phyloP scores from a whole-genome alignment of 176 grass and related monocot species.

The Oryza punctata region DNA sequence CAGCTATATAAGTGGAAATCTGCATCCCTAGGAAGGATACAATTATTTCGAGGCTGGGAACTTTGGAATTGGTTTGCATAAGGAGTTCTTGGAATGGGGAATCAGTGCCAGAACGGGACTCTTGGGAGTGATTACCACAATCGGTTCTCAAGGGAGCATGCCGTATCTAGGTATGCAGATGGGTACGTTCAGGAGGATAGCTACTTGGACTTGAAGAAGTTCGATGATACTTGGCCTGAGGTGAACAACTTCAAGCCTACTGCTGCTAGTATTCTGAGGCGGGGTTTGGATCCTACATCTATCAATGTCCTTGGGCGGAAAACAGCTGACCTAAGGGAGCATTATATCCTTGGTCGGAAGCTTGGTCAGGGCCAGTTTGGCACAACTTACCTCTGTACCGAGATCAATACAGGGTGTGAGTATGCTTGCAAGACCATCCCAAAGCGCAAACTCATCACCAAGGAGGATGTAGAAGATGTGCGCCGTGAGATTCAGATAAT shows the following conservation, averaged over 20 bases:
- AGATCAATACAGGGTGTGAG: conserved; percentile 73
- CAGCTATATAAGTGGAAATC: conserved; percentile 15
- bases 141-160: conserved; percentile 23
- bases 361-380: conserved; percentile 96
- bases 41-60: conserved; percentile 43
- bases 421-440: conserved; percentile 96
- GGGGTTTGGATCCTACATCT: conserved; percentile 41
- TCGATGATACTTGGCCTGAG: conserved; percentile 51
- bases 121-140: conserved; percentile 56
- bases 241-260: conserved; percentile 49
- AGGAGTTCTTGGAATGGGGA: conserved; percentile 48
- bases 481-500: conserved; percentile 95
- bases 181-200: conserved; percentile 35
- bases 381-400: conserved; percentile 84
- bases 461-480: conserved; percentile 82
- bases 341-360: conserved; percentile 71
- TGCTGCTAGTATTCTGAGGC: conserved; percentile 45
- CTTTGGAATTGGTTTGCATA: background rate
- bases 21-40: background rate
- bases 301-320: conserved; percentile 70
- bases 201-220: conserved; percentile 48
- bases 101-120: conserved; percentile 59
- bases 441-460: conserved; percentile 78
- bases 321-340: conserved; percentile 64
- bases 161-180: conserved; percentile 37